Evolutionary conservation across 495 filamentous ascomycete genomes (phyloP).

Genomic region (Trichoderma asperelloides): DNA sequence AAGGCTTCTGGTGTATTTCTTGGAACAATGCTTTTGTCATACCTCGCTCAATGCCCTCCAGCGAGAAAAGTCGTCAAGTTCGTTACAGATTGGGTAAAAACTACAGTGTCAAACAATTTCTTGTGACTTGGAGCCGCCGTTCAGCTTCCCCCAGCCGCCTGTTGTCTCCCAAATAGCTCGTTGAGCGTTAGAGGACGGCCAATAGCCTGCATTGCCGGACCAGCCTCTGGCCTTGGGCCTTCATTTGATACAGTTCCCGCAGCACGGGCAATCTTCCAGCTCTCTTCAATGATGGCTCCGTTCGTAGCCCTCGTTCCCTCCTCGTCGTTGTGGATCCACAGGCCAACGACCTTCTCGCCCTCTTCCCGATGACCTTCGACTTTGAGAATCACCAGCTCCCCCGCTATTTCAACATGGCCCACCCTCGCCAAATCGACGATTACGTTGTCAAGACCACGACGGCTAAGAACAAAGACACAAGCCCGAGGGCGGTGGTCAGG

Average conservation of each 20-base stretch:
- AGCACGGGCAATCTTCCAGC: slow-evolving; percentile 30
- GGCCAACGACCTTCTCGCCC: slow-evolving; percentile 31
- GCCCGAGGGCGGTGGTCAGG: slow-evolving; percentile 21
- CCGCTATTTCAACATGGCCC: slow-evolving; percentile 31
- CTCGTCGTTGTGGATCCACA: slow-evolving; percentile 41
- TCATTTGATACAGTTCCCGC: slow-evolving; percentile 10
- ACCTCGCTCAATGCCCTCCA: too few relatives aligned
- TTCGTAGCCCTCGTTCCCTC: slow-evolving; percentile 29
- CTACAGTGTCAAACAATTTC: neutral
- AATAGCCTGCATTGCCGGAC: slow-evolving; percentile 12
- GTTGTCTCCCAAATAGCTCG: slow-evolving; percentile 8
- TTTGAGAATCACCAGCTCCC: slow-evolving; percentile 33
- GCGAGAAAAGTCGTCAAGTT: too few relatives aligned
- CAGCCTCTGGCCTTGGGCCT: slow-evolving; percentile 2
- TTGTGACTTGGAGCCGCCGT: neutral
- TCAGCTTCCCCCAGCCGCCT: neutral
- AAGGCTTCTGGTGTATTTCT: neutral
- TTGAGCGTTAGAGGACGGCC: slow-evolving; percentile 6
- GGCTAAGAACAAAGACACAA: slow-evolving; percentile 39
- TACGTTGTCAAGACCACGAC: slow-evolving; percentile 35
- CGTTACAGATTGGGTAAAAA: too few relatives aligned
- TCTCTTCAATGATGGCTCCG: slow-evolving; percentile 26
- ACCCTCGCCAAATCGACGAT: slow-evolving; percentile 31
- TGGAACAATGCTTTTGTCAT: neutral
- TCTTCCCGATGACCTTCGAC: slow-evolving; percentile 25